Base-by-base conservation (phyloP, 2,329 filamentous ascomycete species). In the Botrytis elliptica region DNA sequence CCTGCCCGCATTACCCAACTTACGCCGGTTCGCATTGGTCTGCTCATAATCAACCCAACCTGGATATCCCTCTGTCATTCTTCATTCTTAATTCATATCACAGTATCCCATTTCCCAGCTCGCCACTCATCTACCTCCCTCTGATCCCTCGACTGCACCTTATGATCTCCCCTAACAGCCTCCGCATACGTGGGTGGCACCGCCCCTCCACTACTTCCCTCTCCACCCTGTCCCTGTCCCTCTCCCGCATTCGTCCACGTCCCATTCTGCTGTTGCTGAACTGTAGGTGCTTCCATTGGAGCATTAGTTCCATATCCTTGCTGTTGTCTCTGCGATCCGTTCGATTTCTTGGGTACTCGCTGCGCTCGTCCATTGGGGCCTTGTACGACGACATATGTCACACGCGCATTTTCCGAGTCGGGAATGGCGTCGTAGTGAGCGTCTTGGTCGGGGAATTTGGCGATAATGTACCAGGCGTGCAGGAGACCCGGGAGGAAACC, bases 381-480 rank as follows among this genome's bases (percentile, higher is more conserved):
- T 66, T 88, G 87, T 74, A 94, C 92, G 81, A 93, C 92, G 82
- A 97, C 92, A 83, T 96, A 95, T 57, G 91, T 92, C 72, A 95
- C 90, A 75, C 86, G 87, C 77, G 87, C 85, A 78, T 85, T 86
- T 72, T 84, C 87, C 71, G 90, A 88, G 55, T 83, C 82, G 8
- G 88, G 84, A 59, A 92, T 82, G 2, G 36, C 20, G 1, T 42
- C 36, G 69, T 86, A 84, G 78, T 93, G 89, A 83, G 96, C 94
- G 74, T 91, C 86, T 59, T 88, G 83, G 75, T 98, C 95, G 74
- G 96, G 96, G 82, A 92, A 93, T 81, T 93, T 92, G 80, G 93
- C 89, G 84, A 99, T 98, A 83, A 98, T 97, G 87, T 98, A 99
- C 95, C 96, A 98, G 76, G 95, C 90, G 85, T 99, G 96, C 3